Conservation (phyloP, 495 filamentous ascomycete genomes). For the Pyrenula aspistea region DNA sequence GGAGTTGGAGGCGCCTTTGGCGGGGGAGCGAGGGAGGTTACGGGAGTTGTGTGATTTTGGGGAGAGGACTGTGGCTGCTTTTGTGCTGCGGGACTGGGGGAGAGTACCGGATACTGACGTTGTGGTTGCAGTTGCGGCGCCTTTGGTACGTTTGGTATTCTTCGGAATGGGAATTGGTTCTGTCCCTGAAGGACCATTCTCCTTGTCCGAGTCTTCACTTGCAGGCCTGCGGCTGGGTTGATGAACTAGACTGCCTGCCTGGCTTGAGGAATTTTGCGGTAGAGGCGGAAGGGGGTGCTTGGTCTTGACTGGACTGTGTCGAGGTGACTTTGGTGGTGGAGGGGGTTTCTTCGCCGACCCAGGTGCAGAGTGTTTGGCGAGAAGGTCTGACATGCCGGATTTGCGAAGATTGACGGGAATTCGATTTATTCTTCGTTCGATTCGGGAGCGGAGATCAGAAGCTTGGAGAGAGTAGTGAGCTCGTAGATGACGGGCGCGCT, state of each 20-base stretch:
- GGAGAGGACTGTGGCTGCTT: constrained; percentile 53
- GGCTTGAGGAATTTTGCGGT: constrained; percentile 6
- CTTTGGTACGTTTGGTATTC: constrained; percentile 46
- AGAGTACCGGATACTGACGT: constrained; percentile 9
- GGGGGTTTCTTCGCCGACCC: constrained; percentile 17
- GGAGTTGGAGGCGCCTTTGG: constrained; percentile 13
- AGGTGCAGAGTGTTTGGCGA: constrained; percentile 38
- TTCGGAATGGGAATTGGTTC: constrained; percentile 44
- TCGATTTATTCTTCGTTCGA: constrained; percentile 91
- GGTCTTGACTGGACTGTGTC: not conserved
- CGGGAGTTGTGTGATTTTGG: constrained; percentile 73
- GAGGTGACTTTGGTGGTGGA: constrained; percentile 14
- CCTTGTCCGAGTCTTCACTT: constrained; percentile 53
- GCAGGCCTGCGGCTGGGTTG: constrained; percentile 33
- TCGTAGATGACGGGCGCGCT: constrained; percentile 81
- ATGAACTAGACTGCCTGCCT: constrained; percentile 13
- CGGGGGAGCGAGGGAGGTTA: constrained; percentile 47
- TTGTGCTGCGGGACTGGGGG: no score
- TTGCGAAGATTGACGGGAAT: constrained; percentile 72
- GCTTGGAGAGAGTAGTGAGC: constrained; percentile 83
- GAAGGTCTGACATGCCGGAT: constrained; percentile 71
- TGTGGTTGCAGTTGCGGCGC: constrained; percentile 12
- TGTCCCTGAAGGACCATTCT: constrained; percentile 47
- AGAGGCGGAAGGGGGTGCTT: constrained; percentile 11
- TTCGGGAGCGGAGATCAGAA: constrained; percentile 67